Conservation (phyloP, 805 yeast genomes). For the Pichia gijzeniarum region DNA sequence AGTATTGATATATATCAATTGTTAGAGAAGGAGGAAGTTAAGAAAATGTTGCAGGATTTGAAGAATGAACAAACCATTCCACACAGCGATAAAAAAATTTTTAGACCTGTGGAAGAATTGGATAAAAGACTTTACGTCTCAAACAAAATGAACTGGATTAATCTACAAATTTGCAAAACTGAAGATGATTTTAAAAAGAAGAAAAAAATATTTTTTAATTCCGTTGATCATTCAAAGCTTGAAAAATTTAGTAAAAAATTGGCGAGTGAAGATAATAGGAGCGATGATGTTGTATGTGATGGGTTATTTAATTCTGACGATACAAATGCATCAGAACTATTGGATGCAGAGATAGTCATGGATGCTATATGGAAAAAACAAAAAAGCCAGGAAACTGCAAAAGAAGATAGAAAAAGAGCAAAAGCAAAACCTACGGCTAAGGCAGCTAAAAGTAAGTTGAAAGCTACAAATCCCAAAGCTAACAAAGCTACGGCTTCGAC, state of each 20-base stretch:
- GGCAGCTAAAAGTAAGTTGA: no score
- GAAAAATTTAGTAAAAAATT: conserved; percentile 15
- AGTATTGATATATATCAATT: conserved; percentile 55
- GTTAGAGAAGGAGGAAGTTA: conserved; percentile 34
- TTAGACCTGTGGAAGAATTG: conserved; percentile 23
- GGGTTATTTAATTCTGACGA: conserved; percentile 12
- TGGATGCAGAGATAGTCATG: conserved; percentile 15
- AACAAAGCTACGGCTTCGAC: no score
- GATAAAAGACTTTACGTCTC: conserved; percentile 23
- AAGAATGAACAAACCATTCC: conserved; percentile 9
- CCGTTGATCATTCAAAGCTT: conserved; percentile 12
- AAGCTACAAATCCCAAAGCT: no score
- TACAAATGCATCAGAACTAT: conserved; percentile 16
- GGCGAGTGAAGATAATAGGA: conserved; percentile 11
- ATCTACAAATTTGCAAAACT: conserved; percentile 27
- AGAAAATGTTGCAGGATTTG: conserved; percentile 19
- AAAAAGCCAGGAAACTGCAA: not conserved
- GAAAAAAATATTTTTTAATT: conserved; percentile 19
- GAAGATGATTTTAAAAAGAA: conserved; percentile 26
- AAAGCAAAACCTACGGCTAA: not conserved
- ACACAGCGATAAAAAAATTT: conserved; percentile 10
- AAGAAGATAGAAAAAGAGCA: not conserved
- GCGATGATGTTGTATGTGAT: conserved; percentile 17
- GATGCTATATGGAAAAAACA: conserved; percentile 9
- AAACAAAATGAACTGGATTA: conserved; percentile 21